These are phyloP conservation scores for Fusarium falciforme DNA, from an alignment of 2,329 filamentous ascomycete species.

Conservation along the genomic window DNA sequence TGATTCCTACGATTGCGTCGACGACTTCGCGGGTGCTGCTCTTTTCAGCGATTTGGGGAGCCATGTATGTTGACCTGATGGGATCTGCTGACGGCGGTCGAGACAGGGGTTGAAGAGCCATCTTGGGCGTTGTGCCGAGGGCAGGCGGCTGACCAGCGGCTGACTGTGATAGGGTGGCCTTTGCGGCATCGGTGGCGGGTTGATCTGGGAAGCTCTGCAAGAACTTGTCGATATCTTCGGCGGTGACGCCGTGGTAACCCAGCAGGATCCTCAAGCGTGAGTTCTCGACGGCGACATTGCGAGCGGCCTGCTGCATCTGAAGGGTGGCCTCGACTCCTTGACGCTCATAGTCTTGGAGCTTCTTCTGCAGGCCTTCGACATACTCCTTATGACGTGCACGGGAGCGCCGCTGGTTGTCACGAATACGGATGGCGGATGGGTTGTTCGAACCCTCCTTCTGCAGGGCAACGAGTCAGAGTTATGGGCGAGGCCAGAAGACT, in stretches of 20 bases:
- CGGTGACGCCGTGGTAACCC: slow-evolving; percentile 51
- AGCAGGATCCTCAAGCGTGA: slow-evolving; percentile 57
- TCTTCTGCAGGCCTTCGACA: slow-evolving; percentile 59
- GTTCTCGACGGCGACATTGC: slow-evolving; percentile 62
- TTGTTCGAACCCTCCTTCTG: slow-evolving; percentile 45
- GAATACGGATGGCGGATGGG: slow-evolving; percentile 53
- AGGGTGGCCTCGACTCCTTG: slow-evolving; percentile 60
- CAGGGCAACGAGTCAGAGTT: slow-evolving; percentile 35
- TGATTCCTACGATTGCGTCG: slow-evolving; percentile 44
- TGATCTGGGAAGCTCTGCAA: slow-evolving; percentile 51
- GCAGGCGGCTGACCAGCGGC: slow-evolving; percentile 14
- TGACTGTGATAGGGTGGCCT: slow-evolving; percentile 38
- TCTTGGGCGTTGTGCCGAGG: slow-evolving; percentile 26
- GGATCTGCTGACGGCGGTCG: slow-evolving; percentile 35
- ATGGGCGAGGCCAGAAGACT: slow-evolving; percentile 14
- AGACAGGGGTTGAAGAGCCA: slow-evolving; percentile 36
- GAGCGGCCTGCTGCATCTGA: slow-evolving; percentile 66
- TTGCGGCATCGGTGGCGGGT: slow-evolving; percentile 44
- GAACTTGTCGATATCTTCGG: slow-evolving; percentile 55
- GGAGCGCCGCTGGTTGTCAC: slow-evolving; percentile 66
- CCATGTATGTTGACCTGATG: slow-evolving; percentile 17
- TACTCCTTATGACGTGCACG: slow-evolving; percentile 63
- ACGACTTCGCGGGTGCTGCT: slow-evolving; percentile 43
- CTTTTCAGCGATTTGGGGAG: slow-evolving; percentile 27
- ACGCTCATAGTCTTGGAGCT: slow-evolving; percentile 60